Evolutionary conservation across 129 eudicot species (phyloP).

Genomic region (Cynara cardunculus): DNA sequence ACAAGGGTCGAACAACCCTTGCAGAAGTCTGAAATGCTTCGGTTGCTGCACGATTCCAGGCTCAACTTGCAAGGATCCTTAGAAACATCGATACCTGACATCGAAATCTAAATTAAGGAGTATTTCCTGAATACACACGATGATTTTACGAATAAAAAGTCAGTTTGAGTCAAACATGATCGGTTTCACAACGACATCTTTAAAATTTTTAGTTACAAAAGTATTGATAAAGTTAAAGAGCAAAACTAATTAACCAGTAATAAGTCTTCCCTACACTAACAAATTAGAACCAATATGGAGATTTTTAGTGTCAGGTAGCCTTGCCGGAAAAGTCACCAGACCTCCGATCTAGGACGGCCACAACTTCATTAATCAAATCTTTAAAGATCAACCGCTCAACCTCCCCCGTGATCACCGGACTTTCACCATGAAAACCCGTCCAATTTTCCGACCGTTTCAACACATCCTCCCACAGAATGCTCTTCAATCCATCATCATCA

Average conservation of each 20-base stretch:
- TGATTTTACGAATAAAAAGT: no score
- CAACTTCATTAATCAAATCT: slow-evolving; percentile 68
- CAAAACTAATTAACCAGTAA: background rate
- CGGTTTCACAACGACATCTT: background rate
- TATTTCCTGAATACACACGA: no score
- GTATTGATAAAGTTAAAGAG: background rate
- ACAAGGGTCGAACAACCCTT: no score
- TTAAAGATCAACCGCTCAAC: slow-evolving; percentile 67
- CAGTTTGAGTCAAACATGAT: background rate
- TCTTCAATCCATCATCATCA: slow-evolving; percentile 35
- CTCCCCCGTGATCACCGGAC: slow-evolving; percentile 52
- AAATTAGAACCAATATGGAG: background rate
- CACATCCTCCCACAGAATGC: slow-evolving; percentile 54
- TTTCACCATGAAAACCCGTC: slow-evolving; percentile 42
- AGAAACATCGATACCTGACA: no score
- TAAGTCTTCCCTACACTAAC: background rate
- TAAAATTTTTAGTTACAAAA: background rate
- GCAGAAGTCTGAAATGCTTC: no score
- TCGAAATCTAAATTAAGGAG: no score
- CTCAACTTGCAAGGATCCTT: no score
- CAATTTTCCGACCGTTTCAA: slow-evolving; percentile 45
- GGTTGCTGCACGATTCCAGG: no score
- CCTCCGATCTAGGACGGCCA: background rate
- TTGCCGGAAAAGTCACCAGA: background rate
- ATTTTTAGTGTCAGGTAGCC: background rate